Evolutionary conservation across 306 rosid genomes (phyloP).

Genomic region (Prinsepia uniflora): DNA sequence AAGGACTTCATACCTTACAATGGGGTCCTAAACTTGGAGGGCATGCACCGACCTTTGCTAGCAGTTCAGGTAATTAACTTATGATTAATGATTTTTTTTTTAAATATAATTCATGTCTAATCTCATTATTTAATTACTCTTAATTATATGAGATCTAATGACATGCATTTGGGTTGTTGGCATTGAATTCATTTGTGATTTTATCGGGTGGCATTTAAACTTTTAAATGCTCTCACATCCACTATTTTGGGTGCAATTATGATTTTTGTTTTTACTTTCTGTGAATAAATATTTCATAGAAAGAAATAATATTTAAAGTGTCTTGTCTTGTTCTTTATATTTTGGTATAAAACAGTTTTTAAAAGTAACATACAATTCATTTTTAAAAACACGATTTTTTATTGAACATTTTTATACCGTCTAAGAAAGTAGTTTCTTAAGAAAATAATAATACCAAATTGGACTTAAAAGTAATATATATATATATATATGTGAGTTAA

Average conservation of each 20-base stretch:
- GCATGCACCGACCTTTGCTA: constrained; percentile 67
- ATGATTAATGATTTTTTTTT: too few species aligned
- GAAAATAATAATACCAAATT: too few species aligned
- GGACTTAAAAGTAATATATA: too few species aligned
- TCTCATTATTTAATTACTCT: background rate
- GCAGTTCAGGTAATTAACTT: constrained; percentile 66
- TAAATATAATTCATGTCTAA: background rate
- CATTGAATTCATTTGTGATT: background rate
- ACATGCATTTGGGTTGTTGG: background rate
- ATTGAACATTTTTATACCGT: too few species aligned
- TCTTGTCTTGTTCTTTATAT: too few species aligned
- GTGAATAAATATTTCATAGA: background rate
- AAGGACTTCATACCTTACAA: constrained; percentile 65
- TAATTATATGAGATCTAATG: background rate
- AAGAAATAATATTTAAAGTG: too few species aligned
- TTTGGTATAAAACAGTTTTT: too few species aligned
- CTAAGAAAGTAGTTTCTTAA: too few species aligned
- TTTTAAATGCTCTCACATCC: background rate
- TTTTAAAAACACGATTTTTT: too few species aligned
- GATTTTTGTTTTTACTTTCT: too few species aligned
- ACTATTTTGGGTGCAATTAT: background rate
- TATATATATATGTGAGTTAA: too few species aligned
- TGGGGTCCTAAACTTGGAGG: constrained; percentile 78
- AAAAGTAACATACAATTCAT: too few species aligned
- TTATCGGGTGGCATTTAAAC: background rate